Evolutionary conservation across 352 stramenopile species (phyloP).

Genomic region (Phytophthora uliginosa): DNA sequence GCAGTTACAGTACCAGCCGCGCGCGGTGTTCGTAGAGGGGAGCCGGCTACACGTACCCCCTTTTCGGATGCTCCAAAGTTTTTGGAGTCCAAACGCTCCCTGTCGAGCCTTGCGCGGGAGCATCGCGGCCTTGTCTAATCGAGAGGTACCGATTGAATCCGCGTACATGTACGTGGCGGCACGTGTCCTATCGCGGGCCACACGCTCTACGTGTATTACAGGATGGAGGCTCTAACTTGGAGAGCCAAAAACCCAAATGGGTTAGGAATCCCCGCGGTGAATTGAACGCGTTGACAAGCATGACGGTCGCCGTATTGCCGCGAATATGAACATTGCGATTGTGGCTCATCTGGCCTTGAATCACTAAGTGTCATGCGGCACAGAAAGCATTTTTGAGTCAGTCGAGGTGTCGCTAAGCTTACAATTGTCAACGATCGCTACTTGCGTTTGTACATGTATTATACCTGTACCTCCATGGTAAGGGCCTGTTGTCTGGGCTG

Average conservation of each 20-base stretch:
- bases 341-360: slow-evolving; percentile 16
- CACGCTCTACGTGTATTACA: too few relatives aligned
- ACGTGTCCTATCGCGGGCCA: neutral
- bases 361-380: neutral
- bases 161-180: neutral
- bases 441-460: neutral
- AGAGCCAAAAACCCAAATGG: neutral
- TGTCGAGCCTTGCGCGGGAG: neutral
- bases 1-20: neutral
- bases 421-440: slow-evolving; percentile 27
- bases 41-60: too few relatives aligned
- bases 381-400: slow-evolving; percentile 23
- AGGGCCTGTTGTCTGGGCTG: too few relatives aligned
- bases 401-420: slow-evolving; percentile 17
- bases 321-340: slow-evolving; percentile 10
- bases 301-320: slow-evolving; percentile 5
- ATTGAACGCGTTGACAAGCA: slow-evolving; percentile 14
- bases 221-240: neutral
- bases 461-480: too few relatives aligned
- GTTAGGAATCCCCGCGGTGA: slow-evolving; percentile 13
- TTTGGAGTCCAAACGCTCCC: slow-evolving; percentile 4
- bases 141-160: slow-evolving; percentile 12
- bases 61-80: slow-evolving; percentile 5
- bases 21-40: neutral
- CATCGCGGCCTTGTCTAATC: slow-evolving; percentile 10